These are phyloP conservation scores for Backusella psychrophila DNA, from an alignment of 192 early-diverging fungal species.

Conservation along the genomic window DNA sequence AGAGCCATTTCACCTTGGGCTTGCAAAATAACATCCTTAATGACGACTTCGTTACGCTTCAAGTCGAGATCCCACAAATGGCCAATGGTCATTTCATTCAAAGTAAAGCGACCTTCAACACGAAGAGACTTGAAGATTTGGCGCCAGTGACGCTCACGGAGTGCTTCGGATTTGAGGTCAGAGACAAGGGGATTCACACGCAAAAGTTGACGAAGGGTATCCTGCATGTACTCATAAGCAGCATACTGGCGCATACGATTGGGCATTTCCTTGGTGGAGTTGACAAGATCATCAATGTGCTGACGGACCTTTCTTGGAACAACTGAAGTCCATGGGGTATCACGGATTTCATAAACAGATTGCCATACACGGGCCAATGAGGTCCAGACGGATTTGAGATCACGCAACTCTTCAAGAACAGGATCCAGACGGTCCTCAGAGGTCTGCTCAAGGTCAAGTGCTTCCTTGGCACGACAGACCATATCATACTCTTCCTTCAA, in stretches of 20 bases:
- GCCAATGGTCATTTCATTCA: conserved; percentile 90
- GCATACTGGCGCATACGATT: conserved; percentile 96
- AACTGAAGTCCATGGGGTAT: conserved; percentile 82
- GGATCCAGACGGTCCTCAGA: conserved; percentile 73
- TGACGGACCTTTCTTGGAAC: conserved; percentile 90
- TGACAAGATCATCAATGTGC: conserved; percentile 79
- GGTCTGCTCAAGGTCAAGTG: conserved; percentile 79
- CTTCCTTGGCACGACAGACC: conserved; percentile 90
- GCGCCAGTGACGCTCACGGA: conserved; percentile 97
- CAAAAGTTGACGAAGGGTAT: conserved; percentile 73
- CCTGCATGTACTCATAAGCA: conserved; percentile 93
- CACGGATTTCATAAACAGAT: conserved; percentile 78
- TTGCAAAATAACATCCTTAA: conserved; percentile 86
- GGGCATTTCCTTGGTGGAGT: conserved; percentile 89
- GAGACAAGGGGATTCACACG: conserved; percentile 79
- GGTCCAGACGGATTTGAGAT: conserved; percentile 93
- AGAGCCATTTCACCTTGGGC: conserved; percentile 99
- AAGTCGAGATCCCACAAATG: conserved; percentile 95
- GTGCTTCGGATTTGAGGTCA: conserved; percentile 94
- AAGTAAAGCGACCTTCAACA: conserved; percentile 62
- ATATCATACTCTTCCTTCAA: conserved; percentile 85
- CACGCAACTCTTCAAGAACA: conserved; percentile 87
- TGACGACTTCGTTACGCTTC: conserved; percentile 76
- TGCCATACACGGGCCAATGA: conserved; percentile 82
- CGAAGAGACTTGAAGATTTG: conserved; percentile 85